phyloP scores from a whole-genome alignment of 306 rosid species.

The Malus sylvestris region DNA sequence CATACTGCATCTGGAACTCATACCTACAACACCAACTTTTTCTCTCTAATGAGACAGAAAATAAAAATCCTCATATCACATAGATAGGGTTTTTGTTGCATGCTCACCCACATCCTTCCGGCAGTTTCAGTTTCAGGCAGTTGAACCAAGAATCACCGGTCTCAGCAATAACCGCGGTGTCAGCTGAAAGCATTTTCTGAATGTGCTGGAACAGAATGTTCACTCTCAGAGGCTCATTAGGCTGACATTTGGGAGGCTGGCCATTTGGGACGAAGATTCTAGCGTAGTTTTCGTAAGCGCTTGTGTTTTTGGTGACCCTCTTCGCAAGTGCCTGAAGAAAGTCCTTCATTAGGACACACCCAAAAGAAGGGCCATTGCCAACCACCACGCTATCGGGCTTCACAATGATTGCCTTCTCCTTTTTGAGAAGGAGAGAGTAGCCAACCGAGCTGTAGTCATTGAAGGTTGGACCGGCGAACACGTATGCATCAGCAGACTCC shows the following conservation, averaged over 20 bases:
- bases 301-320: slow-evolving; percentile 25
- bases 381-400: slow-evolving; percentile 32
- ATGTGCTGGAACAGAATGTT: slow-evolving; percentile 37
- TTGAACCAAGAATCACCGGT: slow-evolving; percentile 52
- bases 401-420: slow-evolving; percentile 40
- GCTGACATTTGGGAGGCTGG: slow-evolving; percentile 18
- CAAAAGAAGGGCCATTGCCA: slow-evolving; percentile 38
- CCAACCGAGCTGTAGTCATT: slow-evolving; percentile 50
- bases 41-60: not conserved
- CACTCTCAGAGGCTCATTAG: slow-evolving; percentile 39
- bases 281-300: slow-evolving; percentile 34
- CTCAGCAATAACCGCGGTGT: slow-evolving; percentile 36
- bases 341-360: slow-evolving; percentile 43
- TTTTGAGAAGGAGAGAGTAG: slow-evolving; percentile 38
- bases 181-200: slow-evolving; percentile 37
- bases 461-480: slow-evolving; percentile 41
- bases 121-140: slow-evolving; percentile 37
- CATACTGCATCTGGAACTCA: slow-evolving; percentile 48
- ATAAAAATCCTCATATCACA: not conserved
- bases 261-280: slow-evolving; percentile 36
- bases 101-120: slow-evolving; percentile 39
- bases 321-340: slow-evolving; percentile 34
- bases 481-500: slow-evolving; percentile 39
- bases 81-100: not conserved
- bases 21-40: slow-evolving; percentile 40